Evolutionary conservation across 441 rosid species (phyloP), one percentile per base, ranked within the genome.

Genomic region (Dalechampia spathulata): DNA sequence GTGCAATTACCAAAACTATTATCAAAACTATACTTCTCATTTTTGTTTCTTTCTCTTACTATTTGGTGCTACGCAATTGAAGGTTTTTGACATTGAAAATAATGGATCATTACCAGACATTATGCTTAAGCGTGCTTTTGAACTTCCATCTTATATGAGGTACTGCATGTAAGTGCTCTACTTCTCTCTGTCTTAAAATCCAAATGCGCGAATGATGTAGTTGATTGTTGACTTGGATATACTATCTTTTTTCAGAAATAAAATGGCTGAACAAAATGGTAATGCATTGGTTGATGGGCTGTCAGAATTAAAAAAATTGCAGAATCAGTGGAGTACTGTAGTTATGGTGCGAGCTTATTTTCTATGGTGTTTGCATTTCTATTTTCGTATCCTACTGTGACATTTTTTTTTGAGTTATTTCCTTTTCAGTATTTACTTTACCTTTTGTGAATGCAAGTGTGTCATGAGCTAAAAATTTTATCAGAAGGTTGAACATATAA

Each of bases 61-160:
- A 15, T 16, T 57, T 65, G 52, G 17, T 52, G 36, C 55, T 45
- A 26, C 42, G 28, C 23, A 11, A 16, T 45, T 72, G 62, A 69
- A 83, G 95, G 66, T 55, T 49, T 60, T 78, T 40, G 60, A 57
- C 28, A 64, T 67, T 52, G 82, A 71, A 62, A 66, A 52, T 49
- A 39, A 56, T 69, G 92, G 74, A 61, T 60, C 75, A 37, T 72
- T 76, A 55, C 62, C 66, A 13, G 80, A 85, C 52, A 66, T 60
- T 46, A 63, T 83, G 60, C 66, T 83, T 62, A 72, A 82, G 69
- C 67, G 62, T 72, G 85, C 81, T 55, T 73, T 76, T 60, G 72
- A 76, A 46, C 70, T 81, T 63, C 82, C 87, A 57, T 90, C 90
- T 60, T 70, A 51, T 70, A 65, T 49, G 55, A 79, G 92, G 99